Evolutionary conservation across 148 eudicot species (phyloP), one percentile per base, ranked within the genome.

Genomic region (Suaeda aralocaspica): DNA sequence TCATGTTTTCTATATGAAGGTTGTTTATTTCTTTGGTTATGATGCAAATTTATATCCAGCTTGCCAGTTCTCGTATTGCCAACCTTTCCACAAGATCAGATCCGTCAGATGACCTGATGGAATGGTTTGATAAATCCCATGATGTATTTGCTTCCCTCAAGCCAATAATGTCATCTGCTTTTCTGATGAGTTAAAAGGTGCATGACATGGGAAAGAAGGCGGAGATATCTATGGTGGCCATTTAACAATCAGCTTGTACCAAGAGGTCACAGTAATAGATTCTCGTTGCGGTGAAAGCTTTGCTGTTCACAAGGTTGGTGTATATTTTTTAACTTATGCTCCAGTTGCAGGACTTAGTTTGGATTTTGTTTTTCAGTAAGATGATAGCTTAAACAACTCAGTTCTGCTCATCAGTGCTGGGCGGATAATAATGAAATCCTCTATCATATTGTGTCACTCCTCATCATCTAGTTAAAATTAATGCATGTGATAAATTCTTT

Each of bases 221-320:
- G 80, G 81, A 66, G 89, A 89, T 14, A 71, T 86, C 55, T 95
- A 25, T 95, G 99, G 99, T 95, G 99, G 99, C 99, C 99, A 53
- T 95, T 91, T 81, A 95, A 39, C 99, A 95, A 95, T 74, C 84
- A 83, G 77, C 87, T 95, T 76, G 92, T 95, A 70, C 83, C 96
- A 5, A 79, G 80, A 65, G 92, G 82, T 91, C 71, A 91, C 97
- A 45, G 96, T 95, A 22, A 91, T 95, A 58, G 99, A 95, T 85
- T 95, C 97, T 33, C 97, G 99, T 13, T 89, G 84, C 63, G 99
- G 99, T 50, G 99, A 91, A 80, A 82, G 84, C 67, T 89, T 95
- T 77, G 83, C 92, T 6, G 87, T 95, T 74, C 87, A 88, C 82
- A 86, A 91, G 97, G 99, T 95, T 44, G 62, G 29, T 59, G 11